A percentile compares a stretch with the other conserved stretches of the same genome.
phyloP scores from a whole-genome alignment of 2,329 filamentous ascomycete species.

The Aureobasidium leucospermi region DNA sequence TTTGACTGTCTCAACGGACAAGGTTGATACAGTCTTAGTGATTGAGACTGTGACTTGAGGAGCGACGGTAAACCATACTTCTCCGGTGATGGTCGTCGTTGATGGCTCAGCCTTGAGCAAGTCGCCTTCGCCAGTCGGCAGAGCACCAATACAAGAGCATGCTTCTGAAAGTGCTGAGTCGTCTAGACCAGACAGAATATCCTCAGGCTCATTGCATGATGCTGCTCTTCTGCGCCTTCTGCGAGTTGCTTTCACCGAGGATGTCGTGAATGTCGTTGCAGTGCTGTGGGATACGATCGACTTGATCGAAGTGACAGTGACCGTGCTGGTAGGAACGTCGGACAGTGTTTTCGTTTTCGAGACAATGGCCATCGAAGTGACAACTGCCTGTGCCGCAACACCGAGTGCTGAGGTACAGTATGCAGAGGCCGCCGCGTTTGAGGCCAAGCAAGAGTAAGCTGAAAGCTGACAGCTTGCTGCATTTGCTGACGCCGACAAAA shows the following conservation, averaged over 20 bases:
- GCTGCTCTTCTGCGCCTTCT: not conserved
- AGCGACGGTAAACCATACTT: constrained; percentile 13
- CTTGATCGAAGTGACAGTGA: not conserved
- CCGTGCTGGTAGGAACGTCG: not conserved
- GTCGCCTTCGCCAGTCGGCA: not conserved
- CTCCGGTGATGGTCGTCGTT: constrained; percentile 12
- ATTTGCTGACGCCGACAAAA: not conserved
- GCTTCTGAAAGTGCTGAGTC: not conserved
- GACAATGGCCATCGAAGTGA: not conserved
- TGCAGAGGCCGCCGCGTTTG: constrained; percentile 6
- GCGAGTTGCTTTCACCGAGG: not conserved
- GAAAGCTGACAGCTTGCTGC: constrained; percentile 4
- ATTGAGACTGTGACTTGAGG: constrained; percentile 11
- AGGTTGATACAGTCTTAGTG: constrained; percentile 17
- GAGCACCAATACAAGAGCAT: constrained; percentile 6
- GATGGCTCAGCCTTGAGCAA: not conserved
- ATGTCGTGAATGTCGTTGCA: not conserved
- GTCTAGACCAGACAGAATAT: not conserved
- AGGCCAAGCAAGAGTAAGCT: constrained; percentile 6
- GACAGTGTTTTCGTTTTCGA: not conserved
- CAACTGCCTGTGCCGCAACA: not conserved
- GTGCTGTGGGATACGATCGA: not conserved
- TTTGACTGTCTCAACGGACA: constrained; percentile 18
- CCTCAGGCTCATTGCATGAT: not conserved
- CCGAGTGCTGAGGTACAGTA: constrained; percentile 6